Base-by-base conservation (phyloP, 1,284 basidiomycete genomes). In the Leccinum griseonigrum region DNA sequence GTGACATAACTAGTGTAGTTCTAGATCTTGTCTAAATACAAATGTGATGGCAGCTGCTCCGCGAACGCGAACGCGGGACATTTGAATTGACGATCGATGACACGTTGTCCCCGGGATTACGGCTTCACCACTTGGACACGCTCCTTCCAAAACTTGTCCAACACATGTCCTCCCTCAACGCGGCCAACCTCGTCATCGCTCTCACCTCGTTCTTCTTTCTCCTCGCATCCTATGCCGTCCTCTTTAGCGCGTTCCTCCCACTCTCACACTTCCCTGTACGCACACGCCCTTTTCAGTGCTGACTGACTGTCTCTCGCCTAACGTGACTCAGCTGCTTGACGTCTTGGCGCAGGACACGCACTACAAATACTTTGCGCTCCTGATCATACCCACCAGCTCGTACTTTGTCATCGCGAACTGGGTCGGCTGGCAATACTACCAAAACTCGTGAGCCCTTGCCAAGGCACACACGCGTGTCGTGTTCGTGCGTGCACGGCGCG, bases 321-420 rank as follows among this genome's bases (percentile, higher is more conserved):
- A 67, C 68, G 46, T 48, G 46, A 48, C 46, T 34, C 72, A 92
- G 90, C 56, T 85, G 40, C 77, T 92, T 61, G 85, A 89, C 71
- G 69, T 75, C 52, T 75, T 94, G 7, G 85, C 84, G 3, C 70
- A 75, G 29, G 94, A 96, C 76, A 84, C 79, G 16, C 92, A 96
- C 73, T 96, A 96, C 85, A 95, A 95, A 77, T 97, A 96, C 76
- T 86, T 96, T 66, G 71, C 81, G 13, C 77, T 95, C 13, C 77
- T 97, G 50, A 80, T 95, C 54, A 82, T 97, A 55, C 94, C 95
- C 26, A 89, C 89, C 16, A 86, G 82, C 14, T 82, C 90, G 36
- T 95, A 93, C 76, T 95, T 94, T 74, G 90, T 94, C 57, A 97
- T 98, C 70, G 92, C 94, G 50, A 97, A 97, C 71, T 98, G 95